Percentiles rank a stretch among this genome's conserved stretches.
Conservation (phyloP, 306 rosid genomes). For the Erythrophleum fordii region DNA sequence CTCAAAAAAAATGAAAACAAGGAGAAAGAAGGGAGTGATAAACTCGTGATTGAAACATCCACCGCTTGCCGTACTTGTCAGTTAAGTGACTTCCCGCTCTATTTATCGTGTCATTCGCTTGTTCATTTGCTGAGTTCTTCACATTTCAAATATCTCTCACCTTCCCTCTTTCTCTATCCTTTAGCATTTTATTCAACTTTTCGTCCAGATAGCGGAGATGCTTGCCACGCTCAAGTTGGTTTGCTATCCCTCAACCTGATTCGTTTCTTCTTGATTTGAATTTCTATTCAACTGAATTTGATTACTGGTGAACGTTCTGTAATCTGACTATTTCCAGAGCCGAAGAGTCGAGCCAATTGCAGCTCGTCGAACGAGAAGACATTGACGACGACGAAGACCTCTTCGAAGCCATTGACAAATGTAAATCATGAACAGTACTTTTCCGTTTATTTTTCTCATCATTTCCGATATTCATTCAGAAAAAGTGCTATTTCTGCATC, state of each 20-base stretch:
- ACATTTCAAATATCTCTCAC: conserved; percentile 32
- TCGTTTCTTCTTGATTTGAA: conserved; percentile 32
- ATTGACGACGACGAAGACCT: conserved; percentile 86
- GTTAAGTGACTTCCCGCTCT: conserved; percentile 53
- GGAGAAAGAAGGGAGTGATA: not conserved
- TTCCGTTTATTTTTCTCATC: not conserved
- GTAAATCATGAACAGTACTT: conserved; percentile 49
- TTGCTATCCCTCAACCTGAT: conserved; percentile 8
- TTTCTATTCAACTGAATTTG: conserved; percentile 29
- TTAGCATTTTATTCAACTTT: conserved; percentile 21
- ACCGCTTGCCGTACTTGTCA: not conserved
- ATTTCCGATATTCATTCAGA: conserved; percentile 6
- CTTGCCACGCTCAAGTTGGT: conserved; percentile 81
- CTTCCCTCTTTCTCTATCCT: conserved; percentile 34
- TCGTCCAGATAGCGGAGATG: conserved; percentile 52
- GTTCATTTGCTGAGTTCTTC: conserved; percentile 18
- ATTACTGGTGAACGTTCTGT: conserved; percentile 13
- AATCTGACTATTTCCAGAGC: conserved; percentile 54
- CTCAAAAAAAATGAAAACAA: not conserved
- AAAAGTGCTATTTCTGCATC: not conserved
- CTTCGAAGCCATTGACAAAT: conserved; percentile 91
- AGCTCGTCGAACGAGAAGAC: conserved; percentile 92
- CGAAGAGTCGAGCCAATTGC: conserved; percentile 85
- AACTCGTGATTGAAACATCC: conserved; percentile 21
- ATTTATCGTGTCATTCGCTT: conserved; percentile 39